phyloP scores from a whole-genome alignment of 176 grass and related monocot genomes.

The Leersia perrieri region DNA sequence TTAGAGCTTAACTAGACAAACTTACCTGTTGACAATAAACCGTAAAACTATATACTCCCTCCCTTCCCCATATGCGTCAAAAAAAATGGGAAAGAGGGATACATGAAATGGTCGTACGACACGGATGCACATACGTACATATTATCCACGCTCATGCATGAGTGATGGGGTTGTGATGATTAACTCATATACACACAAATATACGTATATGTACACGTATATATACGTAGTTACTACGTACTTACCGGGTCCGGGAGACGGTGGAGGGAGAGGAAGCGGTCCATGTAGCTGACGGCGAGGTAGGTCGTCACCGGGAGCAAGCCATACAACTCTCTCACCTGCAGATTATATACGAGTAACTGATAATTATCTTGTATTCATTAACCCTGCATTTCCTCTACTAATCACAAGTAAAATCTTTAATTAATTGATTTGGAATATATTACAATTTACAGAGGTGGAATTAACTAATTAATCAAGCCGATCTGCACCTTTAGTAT shows the following conservation, averaged over 20 bases:
- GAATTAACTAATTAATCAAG: neutral
- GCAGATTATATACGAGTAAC: neutral
- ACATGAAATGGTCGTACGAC: too few species aligned
- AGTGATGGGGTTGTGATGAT: neutral
- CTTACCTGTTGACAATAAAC: too few species aligned
- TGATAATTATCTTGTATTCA: neutral
- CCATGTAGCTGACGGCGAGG: conserved; percentile 70
- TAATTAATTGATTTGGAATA: neutral
- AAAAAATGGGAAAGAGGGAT: too few species aligned
- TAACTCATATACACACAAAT: neutral
- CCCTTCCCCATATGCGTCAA: too few species aligned
- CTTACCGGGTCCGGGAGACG: conserved; percentile 49
- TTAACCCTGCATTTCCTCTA: neutral
- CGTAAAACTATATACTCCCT: too few species aligned
- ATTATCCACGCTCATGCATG: neutral
- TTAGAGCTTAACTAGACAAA: too few species aligned
- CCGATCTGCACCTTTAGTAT: conserved; percentile 62
- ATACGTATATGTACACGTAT: neutral
- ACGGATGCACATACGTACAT: neutral
- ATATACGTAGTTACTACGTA: neutral
- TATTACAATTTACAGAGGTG: neutral
- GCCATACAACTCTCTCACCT: conserved; percentile 31
- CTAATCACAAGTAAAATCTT: too few species aligned
- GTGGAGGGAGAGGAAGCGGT: conserved; percentile 64
- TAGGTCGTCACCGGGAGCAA: conserved; percentile 58